phyloP scores from a whole-genome alignment of 192 early-diverging fungal genomes.

The Allomyces macrogynus region DNA sequence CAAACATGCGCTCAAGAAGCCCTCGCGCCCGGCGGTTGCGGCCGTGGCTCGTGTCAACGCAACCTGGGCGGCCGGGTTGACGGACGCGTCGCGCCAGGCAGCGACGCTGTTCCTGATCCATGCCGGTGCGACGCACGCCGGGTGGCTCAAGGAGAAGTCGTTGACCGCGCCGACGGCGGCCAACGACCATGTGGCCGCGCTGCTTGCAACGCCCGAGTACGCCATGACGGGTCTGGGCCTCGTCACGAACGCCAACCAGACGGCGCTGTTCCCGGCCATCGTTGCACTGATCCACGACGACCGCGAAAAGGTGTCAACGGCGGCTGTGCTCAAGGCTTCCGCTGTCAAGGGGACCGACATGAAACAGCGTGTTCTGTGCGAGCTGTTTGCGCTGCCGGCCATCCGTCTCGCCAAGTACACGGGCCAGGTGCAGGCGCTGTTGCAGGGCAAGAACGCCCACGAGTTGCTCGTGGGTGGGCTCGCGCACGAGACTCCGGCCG shows the following conservation, averaged over 20 bases:
- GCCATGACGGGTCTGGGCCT: background rate
- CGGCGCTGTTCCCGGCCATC: background rate
- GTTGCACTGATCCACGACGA: background rate
- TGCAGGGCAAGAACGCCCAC: background rate
- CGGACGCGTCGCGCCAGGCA: background rate
- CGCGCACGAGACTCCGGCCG: background rate
- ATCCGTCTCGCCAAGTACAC: background rate
- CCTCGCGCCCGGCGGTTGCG: background rate
- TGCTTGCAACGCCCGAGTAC: background rate
- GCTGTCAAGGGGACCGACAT: background rate
- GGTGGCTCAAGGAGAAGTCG: background rate
- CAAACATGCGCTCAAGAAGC: background rate
- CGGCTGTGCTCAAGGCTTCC: background rate
- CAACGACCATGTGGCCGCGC: background rate
- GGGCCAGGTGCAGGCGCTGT: background rate
- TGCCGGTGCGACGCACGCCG: background rate
- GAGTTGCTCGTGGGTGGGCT: background rate
- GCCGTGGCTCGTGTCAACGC: background rate
- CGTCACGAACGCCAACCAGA: background rate
- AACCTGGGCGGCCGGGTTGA: background rate
- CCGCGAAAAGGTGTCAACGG: background rate
- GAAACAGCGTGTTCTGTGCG: background rate
- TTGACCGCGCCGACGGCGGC: background rate
- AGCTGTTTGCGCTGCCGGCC: background rate
- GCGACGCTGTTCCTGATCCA: background rate